These are phyloP conservation scores for Neopestalotiopsis clavispora DNA, from an alignment of 2,329 filamentous ascomycete genomes.

Conservation along the genomic window DNA sequence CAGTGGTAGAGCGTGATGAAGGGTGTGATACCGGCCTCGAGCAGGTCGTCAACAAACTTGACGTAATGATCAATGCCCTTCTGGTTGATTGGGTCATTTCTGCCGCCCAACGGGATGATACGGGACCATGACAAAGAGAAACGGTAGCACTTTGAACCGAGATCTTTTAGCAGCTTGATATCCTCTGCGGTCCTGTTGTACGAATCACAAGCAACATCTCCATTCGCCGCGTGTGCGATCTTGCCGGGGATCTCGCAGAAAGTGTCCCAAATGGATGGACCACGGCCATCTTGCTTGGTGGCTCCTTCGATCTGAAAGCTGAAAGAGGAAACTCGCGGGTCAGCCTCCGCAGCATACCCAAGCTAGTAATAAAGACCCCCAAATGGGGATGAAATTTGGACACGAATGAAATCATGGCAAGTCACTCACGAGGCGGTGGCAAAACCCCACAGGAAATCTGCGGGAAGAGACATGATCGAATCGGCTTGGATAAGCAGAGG, in stretches of 20 bases:
- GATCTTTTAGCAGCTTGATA: conserved; percentile 75
- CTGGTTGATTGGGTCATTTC: conserved; percentile 81
- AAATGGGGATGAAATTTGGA: neutral
- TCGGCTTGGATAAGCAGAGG: conserved; percentile 16
- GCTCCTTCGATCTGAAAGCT: conserved; percentile 91
- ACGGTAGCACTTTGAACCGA: conserved; percentile 77
- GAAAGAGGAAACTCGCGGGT: conserved; percentile 27
- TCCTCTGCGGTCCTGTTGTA: conserved; percentile 82
- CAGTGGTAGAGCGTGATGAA: conserved; percentile 88
- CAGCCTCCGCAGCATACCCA: conserved; percentile 20
- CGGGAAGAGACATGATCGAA: conserved; percentile 61
- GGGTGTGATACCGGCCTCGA: conserved; percentile 77
- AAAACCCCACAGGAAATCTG: conserved; percentile 80
- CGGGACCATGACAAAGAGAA: conserved; percentile 87
- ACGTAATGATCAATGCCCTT: conserved; percentile 79
- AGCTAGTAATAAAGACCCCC: neutral
- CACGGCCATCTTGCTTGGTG: conserved; percentile 75
- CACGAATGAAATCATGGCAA: neutral
- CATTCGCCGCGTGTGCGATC: conserved; percentile 78
- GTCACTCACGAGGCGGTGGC: conserved; percentile 72
- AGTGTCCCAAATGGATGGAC: conserved; percentile 87
- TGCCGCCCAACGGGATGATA: conserved; percentile 84
- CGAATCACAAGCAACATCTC: conserved; percentile 82
- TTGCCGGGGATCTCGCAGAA: conserved; percentile 83
- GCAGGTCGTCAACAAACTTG: conserved; percentile 78